Percentiles rank a stretch among this genome's conserved stretches.
phyloP scores from a whole-genome alignment of 352 stramenopile species.

The Peronospora belbahrii region DNA sequence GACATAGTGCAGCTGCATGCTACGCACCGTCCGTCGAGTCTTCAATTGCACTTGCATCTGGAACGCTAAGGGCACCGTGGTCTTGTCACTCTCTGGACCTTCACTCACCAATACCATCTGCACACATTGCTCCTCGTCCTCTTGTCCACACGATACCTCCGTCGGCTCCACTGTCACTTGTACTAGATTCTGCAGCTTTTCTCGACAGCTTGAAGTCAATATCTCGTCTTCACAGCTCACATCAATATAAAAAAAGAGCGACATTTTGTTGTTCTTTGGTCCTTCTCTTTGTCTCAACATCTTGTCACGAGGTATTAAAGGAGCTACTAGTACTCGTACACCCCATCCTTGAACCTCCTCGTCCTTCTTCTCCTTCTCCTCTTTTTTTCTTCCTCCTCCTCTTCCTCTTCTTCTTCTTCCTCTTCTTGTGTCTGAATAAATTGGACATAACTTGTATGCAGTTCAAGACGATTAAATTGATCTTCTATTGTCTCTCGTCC shows the following conservation, averaged over 20 bases:
- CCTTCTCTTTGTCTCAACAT: constrained; percentile 29
- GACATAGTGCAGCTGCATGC: constrained; percentile 43
- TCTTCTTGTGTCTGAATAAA: too few species aligned
- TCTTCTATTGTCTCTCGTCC: constrained; percentile 59
- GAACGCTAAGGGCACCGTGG: constrained; percentile 31
- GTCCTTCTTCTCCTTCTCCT: too few species aligned
- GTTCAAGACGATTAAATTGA: constrained; percentile 60
- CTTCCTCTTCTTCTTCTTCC: too few species aligned
- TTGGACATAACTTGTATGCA: constrained; percentile 49
- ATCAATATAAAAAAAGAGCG: constrained; percentile 79
- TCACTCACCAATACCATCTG: constrained; percentile 39
- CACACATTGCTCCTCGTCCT: constrained; percentile 26
- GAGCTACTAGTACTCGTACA: constrained; percentile 30
- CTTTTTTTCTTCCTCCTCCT: too few species aligned
- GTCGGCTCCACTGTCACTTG: constrained; percentile 38
- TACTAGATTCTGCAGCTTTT: constrained; percentile 40
- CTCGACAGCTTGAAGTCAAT: constrained; percentile 39
- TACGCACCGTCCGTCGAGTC: constrained; percentile 22
- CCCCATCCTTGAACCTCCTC: constrained; percentile 38
- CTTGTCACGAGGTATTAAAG: constrained; percentile 41
- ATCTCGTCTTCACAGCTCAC: constrained; percentile 64
- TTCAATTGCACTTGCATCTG: constrained; percentile 45
- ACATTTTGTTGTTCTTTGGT: constrained; percentile 56
- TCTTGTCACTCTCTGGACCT: constrained; percentile 11
- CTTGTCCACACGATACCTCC: constrained; percentile 9